phyloP scores from a whole-genome alignment of 2,329 filamentous ascomycete species.

The Biscogniauxia marginata region DNA sequence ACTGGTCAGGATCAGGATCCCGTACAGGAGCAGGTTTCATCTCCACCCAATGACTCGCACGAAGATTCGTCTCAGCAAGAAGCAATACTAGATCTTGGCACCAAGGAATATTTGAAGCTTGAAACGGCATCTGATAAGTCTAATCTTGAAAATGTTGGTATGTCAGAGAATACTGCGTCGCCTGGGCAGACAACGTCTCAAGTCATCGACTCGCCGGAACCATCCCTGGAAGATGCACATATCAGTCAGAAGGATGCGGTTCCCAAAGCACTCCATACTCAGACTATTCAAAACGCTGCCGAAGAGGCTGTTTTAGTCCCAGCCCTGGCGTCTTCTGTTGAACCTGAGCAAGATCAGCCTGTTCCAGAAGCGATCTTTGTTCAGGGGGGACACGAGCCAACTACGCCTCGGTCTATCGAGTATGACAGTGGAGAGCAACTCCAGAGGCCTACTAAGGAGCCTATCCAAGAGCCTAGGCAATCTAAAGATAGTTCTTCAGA shows the following conservation, averaged over 20 bases:
- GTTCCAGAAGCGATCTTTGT: neutral
- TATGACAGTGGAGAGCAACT: neutral
- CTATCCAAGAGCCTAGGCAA: neutral
- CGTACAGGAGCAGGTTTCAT: too few species aligned
- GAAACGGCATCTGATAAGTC: neutral
- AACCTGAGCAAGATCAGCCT: too few species aligned
- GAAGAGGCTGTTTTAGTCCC: too few species aligned
- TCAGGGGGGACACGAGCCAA: neutral
- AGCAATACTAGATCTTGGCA: too few species aligned
- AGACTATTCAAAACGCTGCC: too few species aligned
- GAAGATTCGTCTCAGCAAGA: too few species aligned
- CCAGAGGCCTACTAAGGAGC: neutral
- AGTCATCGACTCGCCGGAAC: neutral
- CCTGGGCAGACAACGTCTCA: too few species aligned
- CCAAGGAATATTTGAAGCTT: neutral
- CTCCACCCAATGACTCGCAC: too few species aligned
- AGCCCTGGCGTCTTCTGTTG: too few species aligned
- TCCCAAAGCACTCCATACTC: too few species aligned
- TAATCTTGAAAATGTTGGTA: neutral
- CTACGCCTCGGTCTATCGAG: neutral
- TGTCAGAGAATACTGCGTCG: neutral
- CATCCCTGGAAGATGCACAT: neutral
- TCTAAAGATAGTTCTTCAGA: neutral
- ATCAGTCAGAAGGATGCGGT: too few species aligned
- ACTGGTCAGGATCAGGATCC: too few species aligned